Conservation (phyloP, 768 basidiomycete genomes). For the Naganishia friedmannii region DNA sequence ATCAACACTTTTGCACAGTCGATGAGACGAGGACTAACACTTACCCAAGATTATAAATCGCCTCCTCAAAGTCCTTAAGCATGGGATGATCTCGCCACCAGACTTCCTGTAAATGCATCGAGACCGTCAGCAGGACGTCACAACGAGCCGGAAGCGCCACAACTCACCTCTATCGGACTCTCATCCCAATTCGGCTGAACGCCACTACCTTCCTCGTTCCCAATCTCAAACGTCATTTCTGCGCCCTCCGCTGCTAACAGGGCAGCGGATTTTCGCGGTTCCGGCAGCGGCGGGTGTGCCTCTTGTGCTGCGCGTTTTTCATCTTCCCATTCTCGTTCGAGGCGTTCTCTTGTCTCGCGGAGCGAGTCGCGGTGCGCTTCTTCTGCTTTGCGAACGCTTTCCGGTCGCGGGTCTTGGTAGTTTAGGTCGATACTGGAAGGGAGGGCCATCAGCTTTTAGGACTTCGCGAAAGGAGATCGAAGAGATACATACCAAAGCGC, state of each 20-base stretch:
- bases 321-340: constrained; percentile 22
- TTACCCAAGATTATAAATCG: constrained; percentile 44
- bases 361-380: constrained; percentile 21
- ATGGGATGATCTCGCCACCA: constrained; percentile 40
- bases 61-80: constrained; percentile 38
- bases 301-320: constrained; percentile 25
- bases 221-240: constrained; percentile 9
- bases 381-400: constrained; percentile 29
- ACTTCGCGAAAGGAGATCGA: neutral
- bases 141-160: neutral
- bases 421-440: constrained; percentile 43
- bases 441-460: neutral
- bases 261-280: constrained; percentile 7
- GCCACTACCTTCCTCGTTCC: constrained; percentile 24
- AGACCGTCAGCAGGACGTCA: neutral
- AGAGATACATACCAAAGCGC: constrained; percentile 43
- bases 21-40: no score
- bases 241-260: neutral
- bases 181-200: constrained; percentile 41
- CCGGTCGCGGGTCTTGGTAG: constrained; percentile 43
- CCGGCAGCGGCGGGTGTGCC: constrained; percentile 21
- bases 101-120: constrained; percentile 27
- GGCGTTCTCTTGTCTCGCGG: neutral
- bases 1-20: no score
- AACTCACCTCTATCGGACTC: constrained; percentile 43